Evolutionary conservation across 208 protist genomes (phyloP).

Genomic region (Crithidia bombi): DNA sequence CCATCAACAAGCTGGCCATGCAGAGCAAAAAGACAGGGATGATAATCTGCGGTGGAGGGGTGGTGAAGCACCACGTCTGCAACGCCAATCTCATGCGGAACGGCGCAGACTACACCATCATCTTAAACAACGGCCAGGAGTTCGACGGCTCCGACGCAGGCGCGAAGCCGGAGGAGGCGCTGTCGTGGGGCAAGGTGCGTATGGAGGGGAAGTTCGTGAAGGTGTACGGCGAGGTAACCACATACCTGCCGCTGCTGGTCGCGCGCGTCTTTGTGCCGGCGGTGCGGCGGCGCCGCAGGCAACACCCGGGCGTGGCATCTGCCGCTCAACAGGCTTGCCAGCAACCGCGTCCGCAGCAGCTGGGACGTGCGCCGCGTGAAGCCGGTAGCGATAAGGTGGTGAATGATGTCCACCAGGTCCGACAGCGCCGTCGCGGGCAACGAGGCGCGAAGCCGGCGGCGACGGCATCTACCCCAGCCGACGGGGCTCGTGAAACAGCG

Average conservation of each 20-base stretch:
- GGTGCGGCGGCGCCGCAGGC: slow-evolving; percentile 37
- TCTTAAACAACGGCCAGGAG: slow-evolving; percentile 97
- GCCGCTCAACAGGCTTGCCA: background rate
- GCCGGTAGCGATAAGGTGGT: no score
- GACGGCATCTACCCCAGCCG: no score
- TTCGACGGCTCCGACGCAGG: slow-evolving; percentile 99
- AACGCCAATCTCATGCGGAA: slow-evolving; percentile 99
- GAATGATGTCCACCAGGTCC: no score
- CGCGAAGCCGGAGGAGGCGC: slow-evolving; percentile 98
- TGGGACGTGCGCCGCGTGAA: background rate
- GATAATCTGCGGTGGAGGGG: slow-evolving; percentile 98
- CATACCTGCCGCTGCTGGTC: slow-evolving; percentile 98
- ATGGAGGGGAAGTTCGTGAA: slow-evolving; percentile 97
- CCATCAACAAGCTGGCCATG: slow-evolving; percentile 96
- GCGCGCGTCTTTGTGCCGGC: slow-evolving; percentile 92
- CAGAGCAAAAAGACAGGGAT: slow-evolving; percentile 95
- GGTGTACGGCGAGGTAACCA: slow-evolving; percentile 96
- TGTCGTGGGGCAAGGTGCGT: slow-evolving; percentile 99
- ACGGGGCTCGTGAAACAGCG: no score
- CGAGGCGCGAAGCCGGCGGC: no score
- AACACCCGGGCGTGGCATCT: background rate
- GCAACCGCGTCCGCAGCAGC: background rate
- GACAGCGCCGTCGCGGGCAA: no score
- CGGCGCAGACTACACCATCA: slow-evolving; percentile 98
- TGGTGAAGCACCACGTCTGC: slow-evolving; percentile 99